These are phyloP conservation scores for Aspergillus viridinutans DNA, from an alignment of 2,329 filamentous ascomycete species.

Conservation along the genomic window DNA sequence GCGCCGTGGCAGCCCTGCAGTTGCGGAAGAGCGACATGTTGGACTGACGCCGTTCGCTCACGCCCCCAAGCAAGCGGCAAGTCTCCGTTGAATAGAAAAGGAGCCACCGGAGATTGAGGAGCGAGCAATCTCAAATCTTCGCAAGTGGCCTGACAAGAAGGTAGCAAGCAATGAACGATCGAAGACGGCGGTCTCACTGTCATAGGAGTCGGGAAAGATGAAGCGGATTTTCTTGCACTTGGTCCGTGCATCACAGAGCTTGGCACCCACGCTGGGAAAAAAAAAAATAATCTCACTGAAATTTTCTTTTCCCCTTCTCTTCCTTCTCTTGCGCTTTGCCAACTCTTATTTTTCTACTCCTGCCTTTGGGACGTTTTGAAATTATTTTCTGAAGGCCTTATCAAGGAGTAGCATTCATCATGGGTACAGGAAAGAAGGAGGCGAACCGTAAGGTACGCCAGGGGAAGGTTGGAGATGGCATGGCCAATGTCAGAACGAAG, in stretches of 20 bases:
- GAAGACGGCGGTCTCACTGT: constrained; percentile 15
- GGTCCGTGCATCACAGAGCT: constrained; percentile 35
- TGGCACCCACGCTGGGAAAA: constrained; percentile 25
- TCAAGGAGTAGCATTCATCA: constrained; percentile 40
- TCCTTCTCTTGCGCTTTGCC: constrained; percentile 30
- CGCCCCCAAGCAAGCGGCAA: not conserved
- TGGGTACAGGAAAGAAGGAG: constrained; percentile 94
- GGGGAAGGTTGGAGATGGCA: constrained; percentile 79
- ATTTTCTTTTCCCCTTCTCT: constrained; percentile 21
- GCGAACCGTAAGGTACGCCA: constrained; percentile 74
- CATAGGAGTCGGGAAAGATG: constrained; percentile 23
- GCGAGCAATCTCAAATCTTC: not conserved
- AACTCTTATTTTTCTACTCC: constrained; percentile 24
- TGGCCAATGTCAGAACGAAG: constrained; percentile 87
- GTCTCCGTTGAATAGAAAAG: not conserved
- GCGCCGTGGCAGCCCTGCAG: constrained; percentile 33
- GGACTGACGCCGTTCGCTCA: constrained; percentile 2
- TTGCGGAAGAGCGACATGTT: constrained; percentile 37
- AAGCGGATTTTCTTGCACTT: constrained; percentile 35
- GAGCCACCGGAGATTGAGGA: not conserved
- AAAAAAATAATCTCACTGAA: constrained; percentile 29
- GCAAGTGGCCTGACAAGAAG: constrained; percentile 5
- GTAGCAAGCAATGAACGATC: constrained; percentile 12
- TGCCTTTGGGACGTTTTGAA: constrained; percentile 26
- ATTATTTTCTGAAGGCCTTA: constrained; percentile 16